Conservation (phyloP, 169 alveolate species). For the Babesia divergens region DNA sequence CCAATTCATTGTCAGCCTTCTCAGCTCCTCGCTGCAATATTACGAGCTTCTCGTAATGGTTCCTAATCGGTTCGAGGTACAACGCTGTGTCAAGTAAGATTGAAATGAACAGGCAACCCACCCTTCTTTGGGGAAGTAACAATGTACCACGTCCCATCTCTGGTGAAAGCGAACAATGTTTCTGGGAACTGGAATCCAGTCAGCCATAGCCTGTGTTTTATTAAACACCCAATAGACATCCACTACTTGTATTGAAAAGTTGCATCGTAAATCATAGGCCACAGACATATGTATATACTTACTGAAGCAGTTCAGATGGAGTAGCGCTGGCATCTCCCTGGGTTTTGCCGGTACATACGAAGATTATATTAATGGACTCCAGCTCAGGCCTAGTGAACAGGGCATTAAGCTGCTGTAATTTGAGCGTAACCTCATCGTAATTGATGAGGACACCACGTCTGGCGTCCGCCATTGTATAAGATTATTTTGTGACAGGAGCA, state of each 20-base stretch:
- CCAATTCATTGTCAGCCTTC: constrained; percentile 32
- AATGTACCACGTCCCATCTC: constrained; percentile 74
- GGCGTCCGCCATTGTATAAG: constrained; percentile 54
- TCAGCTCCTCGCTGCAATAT: constrained; percentile 40
- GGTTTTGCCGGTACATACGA: constrained; percentile 65
- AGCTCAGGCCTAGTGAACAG: constrained; percentile 29
- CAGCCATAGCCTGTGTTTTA: constrained; percentile 86
- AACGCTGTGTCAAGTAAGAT: constrained; percentile 12
- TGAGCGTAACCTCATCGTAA: constrained; percentile 51
- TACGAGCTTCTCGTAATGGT: constrained; percentile 48
- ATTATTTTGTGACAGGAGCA: neutral
- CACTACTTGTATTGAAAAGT: no score
- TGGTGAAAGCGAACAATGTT: constrained; percentile 78
- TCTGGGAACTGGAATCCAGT: constrained; percentile 88
- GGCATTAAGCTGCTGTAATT: constrained; percentile 25
- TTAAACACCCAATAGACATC: no score
- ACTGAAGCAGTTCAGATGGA: constrained; percentile 63
- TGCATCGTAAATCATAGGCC: no score
- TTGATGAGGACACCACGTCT: constrained; percentile 57
- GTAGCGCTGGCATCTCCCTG: constrained; percentile 61
- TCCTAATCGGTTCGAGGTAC: constrained; percentile 53
- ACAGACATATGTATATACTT: no score
- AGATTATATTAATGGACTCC: constrained; percentile 29
- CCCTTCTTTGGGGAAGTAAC: constrained; percentile 84
- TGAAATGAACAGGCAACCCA: neutral